Conservation (phyloP, 108 stramenopile species). For the Nitzschia sp. region DNA sequence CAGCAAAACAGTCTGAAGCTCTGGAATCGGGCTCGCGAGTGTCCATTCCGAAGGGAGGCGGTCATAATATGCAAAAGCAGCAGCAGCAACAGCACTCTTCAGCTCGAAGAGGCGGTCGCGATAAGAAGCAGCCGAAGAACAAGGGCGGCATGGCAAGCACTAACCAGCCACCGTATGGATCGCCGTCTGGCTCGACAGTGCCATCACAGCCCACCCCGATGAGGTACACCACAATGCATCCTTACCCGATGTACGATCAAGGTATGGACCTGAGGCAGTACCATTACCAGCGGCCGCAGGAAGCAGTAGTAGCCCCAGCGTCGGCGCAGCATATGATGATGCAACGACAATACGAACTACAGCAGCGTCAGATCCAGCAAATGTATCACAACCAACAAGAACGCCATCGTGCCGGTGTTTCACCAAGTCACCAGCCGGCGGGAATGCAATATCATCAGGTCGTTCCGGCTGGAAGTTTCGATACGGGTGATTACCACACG, state of each 20-base stretch:
- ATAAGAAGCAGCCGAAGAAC: constrained; percentile 2
- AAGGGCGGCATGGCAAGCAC: neutral
- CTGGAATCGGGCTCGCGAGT: neutral
- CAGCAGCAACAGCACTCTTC: constrained; percentile 3
- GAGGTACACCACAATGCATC: constrained; percentile 29
- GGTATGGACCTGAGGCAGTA: constrained; percentile 29
- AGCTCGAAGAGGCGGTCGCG: constrained; percentile 9
- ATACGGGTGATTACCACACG: neutral
- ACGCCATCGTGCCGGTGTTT: constrained; percentile 2
- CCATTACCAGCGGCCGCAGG: constrained; percentile 23
- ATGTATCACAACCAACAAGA: constrained; percentile 44
- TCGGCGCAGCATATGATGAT: constrained; percentile 25
- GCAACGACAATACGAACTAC: constrained; percentile 55
- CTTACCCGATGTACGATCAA: constrained; percentile 23
- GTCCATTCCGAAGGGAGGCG: constrained; percentile 2
- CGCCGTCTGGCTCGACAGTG: neutral
- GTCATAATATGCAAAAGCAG: neutral
- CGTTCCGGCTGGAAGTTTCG: constrained; percentile 1
- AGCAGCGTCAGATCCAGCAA: constrained; percentile 59
- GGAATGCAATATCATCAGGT: neutral
- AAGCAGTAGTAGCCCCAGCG: constrained; percentile 10
- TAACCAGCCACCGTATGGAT: neutral
- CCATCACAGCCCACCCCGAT: constrained; percentile 2
- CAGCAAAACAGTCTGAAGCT: constrained; percentile 11
- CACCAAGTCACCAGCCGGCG: neutral